Conservation (phyloP, 805 yeast species). For the Metschnikowia baotianmanensis region DNA sequence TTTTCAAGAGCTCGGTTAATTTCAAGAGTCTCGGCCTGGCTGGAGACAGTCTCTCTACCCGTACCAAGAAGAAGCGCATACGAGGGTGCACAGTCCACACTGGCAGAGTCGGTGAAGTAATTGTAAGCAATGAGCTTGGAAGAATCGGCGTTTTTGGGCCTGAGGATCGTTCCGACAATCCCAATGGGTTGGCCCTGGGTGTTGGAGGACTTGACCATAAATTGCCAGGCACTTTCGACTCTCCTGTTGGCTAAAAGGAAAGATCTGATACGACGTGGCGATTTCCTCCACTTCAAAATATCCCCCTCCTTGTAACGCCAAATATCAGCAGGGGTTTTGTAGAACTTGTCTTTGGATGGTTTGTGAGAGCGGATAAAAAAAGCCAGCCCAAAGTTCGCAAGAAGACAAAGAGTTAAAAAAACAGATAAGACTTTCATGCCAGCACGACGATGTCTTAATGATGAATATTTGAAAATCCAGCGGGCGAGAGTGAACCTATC, state of each 20-base stretch:
- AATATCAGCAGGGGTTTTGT: conserved; percentile 5
- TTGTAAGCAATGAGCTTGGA: too few relatives aligned
- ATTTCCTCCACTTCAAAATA: conserved; percentile 4
- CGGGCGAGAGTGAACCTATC: too few relatives aligned
- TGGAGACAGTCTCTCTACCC: conserved; percentile 11
- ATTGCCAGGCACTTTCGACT: conserved; percentile 18
- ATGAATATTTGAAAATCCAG: too few relatives aligned
- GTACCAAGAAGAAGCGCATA: conserved; percentile 17
- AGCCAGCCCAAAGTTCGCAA: too few relatives aligned
- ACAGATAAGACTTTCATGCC: too few relatives aligned
- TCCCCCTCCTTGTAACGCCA: conserved; percentile 7
- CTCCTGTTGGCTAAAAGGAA: conserved; percentile 4
- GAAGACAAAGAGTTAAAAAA: too few relatives aligned
- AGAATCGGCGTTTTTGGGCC: conserved; percentile 24
- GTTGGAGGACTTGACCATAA: conserved; percentile 21
- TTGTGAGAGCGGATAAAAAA: too few relatives aligned
- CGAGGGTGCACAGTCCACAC: conserved; percentile 21
- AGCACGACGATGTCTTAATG: too few relatives aligned
- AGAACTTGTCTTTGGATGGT: too few relatives aligned
- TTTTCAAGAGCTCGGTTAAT: conserved; percentile 11
- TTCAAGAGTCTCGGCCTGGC: conserved; percentile 18
- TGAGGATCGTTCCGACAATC: too few relatives aligned
- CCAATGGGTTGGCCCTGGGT: conserved; percentile 20
- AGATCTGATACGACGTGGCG: conserved; percentile 8
- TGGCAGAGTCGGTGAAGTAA: conserved; percentile 22